Conservation (phyloP, 2,329 filamentous ascomycete species). For the Neofusicoccum ribis region DNA sequence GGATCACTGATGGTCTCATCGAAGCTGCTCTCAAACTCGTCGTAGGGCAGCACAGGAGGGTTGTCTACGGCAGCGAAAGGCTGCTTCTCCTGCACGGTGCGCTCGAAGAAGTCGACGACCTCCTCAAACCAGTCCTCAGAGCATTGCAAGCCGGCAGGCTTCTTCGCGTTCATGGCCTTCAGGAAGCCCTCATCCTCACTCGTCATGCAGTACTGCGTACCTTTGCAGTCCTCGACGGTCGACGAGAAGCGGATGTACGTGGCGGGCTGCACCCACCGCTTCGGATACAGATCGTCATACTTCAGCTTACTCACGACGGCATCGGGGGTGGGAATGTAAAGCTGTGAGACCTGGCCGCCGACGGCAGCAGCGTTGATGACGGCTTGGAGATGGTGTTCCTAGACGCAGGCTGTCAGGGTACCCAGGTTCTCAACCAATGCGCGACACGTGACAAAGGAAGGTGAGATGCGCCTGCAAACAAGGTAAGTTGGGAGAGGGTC, state of each 20-base stretch:
- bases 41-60: constrained; percentile 67
- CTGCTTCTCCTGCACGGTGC: constrained; percentile 77
- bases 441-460: constrained; percentile 27
- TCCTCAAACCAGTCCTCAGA: constrained; percentile 91
- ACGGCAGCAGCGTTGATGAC: constrained; percentile 67
- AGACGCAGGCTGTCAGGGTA: constrained; percentile 22
- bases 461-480: constrained; percentile 27
- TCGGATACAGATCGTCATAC: constrained; percentile 87
- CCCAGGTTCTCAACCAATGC: not conserved
- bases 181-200: constrained; percentile 86
- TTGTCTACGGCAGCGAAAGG: constrained; percentile 90
- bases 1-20: constrained; percentile 58
- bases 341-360: constrained; percentile 61
- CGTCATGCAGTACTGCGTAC: constrained; percentile 91
- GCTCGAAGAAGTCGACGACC: constrained; percentile 93
- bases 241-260: constrained; percentile 98
- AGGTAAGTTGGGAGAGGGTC: constrained; percentile 23
- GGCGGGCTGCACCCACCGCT: constrained; percentile 76
- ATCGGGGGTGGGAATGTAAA: constrained; percentile 68
- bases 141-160: constrained; percentile 62
- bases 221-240: constrained; percentile 93
- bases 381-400: constrained; percentile 96
- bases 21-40: constrained; percentile 63
- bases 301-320: constrained; percentile 65
- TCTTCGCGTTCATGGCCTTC: constrained; percentile 78